A percentile compares a stretch with the other conserved stretches of the same genome.
phyloP scores from a whole-genome alignment of 2,329 filamentous ascomycete species.

The Aureobasidium vineae region DNA sequence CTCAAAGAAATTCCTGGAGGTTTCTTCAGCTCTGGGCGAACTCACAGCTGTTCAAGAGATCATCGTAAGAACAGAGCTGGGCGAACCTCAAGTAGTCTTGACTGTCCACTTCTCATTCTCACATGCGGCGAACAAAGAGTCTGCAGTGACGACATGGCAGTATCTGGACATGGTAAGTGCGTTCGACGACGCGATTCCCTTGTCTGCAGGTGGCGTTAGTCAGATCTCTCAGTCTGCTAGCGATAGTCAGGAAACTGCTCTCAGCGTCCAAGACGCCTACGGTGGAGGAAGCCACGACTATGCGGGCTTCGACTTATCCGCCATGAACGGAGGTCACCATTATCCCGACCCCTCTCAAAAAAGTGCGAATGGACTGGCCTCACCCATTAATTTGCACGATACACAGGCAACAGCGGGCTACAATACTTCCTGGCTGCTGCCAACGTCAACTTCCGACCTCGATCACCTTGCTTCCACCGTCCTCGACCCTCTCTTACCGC shows the following conservation, averaged over 20 bases:
- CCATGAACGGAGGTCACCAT: not conserved
- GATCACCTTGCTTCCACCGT: conserved; percentile 25
- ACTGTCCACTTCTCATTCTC: conserved; percentile 44
- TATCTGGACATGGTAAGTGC: conserved; percentile 27
- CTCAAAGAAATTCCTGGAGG: conserved; percentile 31
- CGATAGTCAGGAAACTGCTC: conserved; percentile 28
- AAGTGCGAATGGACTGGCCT: not conserved
- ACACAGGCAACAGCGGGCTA: conserved; percentile 4
- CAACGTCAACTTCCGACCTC: conserved; percentile 18
- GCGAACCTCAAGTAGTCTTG: conserved; percentile 36
- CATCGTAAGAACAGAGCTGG: conserved; percentile 37
- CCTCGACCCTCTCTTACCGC: conserved; percentile 16
- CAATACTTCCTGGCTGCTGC: conserved; percentile 6
- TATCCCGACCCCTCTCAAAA: conserved; percentile 2
- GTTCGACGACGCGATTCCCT: not conserved
- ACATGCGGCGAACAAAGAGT: conserved; percentile 35
- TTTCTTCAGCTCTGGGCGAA: conserved; percentile 37
- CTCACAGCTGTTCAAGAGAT: conserved; percentile 48
- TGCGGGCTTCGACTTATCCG: conserved; percentile 28
- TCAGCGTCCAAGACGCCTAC: conserved; percentile 36
- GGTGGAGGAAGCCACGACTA: conserved; percentile 29
- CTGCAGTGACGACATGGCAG: conserved; percentile 40
- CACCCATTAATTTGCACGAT: conserved; percentile 22
- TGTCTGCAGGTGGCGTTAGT: conserved; percentile 4
- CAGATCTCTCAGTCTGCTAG: conserved; percentile 20